Evolutionary conservation across 805 yeast genomes (phyloP).

Genomic region (Kuraishia borneana): DNA sequence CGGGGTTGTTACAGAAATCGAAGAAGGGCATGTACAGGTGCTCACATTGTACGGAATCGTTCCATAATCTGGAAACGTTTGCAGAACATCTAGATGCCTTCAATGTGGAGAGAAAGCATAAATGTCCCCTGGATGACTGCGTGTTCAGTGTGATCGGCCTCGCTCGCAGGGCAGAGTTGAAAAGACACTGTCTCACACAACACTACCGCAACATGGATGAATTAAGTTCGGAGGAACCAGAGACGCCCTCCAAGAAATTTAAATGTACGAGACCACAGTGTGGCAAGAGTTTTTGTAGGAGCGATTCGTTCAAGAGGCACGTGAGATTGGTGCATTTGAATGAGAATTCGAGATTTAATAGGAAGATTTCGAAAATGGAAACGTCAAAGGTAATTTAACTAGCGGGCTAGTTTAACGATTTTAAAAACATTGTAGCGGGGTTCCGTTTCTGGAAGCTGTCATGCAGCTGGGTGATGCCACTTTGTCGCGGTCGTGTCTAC

Average conservation of each 20-base stretch:
- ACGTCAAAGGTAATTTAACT: not conserved
- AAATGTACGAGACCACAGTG: constrained; percentile 21
- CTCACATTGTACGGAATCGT: constrained; percentile 31
- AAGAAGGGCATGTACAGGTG: constrained; percentile 35
- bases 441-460: too few relatives aligned
- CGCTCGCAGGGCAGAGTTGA: constrained; percentile 34
- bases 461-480: not conserved
- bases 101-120: constrained; percentile 25
- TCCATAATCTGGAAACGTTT: constrained; percentile 19
- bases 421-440: too few relatives aligned
- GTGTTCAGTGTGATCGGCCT: constrained; percentile 39
- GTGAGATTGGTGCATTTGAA: constrained; percentile 38
- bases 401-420: too few relatives aligned
- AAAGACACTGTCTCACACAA: constrained; percentile 38
- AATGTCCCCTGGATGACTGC: constrained; percentile 34
- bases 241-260: not conserved
- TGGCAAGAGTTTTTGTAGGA: constrained; percentile 35
- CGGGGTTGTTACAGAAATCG: constrained; percentile 17
- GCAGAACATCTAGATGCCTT: constrained; percentile 29
- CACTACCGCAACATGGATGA: constrained; percentile 18
- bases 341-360: constrained; percentile 26
- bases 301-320: constrained; percentile 45
- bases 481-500: too few relatives aligned
- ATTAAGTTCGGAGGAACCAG: constrained; percentile 11
- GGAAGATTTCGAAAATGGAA: constrained; percentile 11